Evolutionary conservation across 306 rosid genomes (phyloP).

Genomic region (Prosopis cineraria): DNA sequence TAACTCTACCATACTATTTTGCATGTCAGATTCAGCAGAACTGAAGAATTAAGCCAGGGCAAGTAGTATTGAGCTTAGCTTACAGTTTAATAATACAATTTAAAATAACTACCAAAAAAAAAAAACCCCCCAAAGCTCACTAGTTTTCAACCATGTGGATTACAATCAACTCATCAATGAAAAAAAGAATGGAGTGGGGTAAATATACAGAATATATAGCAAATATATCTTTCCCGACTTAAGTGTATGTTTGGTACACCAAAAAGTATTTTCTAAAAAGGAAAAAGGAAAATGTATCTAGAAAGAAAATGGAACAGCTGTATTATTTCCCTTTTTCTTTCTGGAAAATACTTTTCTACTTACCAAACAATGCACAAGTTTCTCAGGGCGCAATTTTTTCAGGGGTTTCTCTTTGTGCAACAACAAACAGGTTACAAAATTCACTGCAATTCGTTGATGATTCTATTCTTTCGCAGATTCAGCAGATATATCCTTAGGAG

Average conservation of each 20-base stretch:
- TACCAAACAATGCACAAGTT: too few relatives aligned
- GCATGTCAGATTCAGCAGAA: conserved; percentile 11
- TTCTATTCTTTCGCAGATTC: conserved; percentile 57
- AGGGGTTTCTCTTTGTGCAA: conserved; percentile 18
- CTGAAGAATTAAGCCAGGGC: conserved; percentile 22
- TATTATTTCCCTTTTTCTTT: too few relatives aligned
- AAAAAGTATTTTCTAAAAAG: too few relatives aligned
- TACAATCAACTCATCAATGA: conserved; percentile 46
- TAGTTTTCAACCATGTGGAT: conserved; percentile 38
- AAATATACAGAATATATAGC: conserved; percentile 62
- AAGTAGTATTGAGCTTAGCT: conserved; percentile 15
- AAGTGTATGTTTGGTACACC: conserved; percentile 31
- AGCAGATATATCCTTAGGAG: conserved; percentile 54
- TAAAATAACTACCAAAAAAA: conserved; percentile 17
- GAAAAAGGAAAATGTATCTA: too few relatives aligned
- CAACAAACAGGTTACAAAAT: conserved; percentile 33
- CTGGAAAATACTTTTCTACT: too few relatives aligned
- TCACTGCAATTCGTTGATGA: conserved; percentile 23
- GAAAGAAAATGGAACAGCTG: too few relatives aligned
- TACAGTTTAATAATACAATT: conserved; percentile 25
- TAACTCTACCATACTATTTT: neutral
- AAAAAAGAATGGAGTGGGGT: conserved; percentile 51
- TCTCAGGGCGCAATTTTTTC: conserved; percentile 25
- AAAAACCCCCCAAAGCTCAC: conserved; percentile 24
- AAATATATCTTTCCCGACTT: conserved; percentile 34